Evolutionary conservation across 805 yeast genomes (phyloP).

Genomic region (Candida boleticola): DNA sequence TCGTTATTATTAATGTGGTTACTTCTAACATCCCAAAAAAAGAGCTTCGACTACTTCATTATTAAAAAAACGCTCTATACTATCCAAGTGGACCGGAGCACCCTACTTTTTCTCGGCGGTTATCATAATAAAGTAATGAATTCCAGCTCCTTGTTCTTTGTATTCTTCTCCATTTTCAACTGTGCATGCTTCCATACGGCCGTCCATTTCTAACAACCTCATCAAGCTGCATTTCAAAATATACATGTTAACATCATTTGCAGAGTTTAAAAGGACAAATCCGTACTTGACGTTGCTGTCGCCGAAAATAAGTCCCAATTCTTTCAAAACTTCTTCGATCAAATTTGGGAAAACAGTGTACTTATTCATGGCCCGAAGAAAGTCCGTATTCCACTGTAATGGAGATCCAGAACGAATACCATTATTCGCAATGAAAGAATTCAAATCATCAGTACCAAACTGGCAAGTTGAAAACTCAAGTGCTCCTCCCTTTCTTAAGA

Average conservation of each 20-base stretch:
- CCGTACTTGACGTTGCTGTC: conserved; percentile 29
- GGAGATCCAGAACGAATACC: neutral
- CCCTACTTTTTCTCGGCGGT: conserved; percentile 19
- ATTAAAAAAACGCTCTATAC: too few species aligned
- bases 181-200: conserved; percentile 26
- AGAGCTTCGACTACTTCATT: too few species aligned
- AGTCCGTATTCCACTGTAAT: neutral
- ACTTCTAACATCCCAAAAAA: too few species aligned
- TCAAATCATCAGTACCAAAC: conserved; percentile 10
- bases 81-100: neutral
- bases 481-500: conserved; percentile 33
- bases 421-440: neutral
- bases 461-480: conserved; percentile 30
- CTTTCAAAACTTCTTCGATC: conserved; percentile 19
- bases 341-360: conserved; percentile 24
- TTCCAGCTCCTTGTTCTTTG: conserved; percentile 12
- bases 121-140: conserved; percentile 25
- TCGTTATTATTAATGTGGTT: too few species aligned
- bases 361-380: conserved; percentile 8
- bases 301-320: conserved; percentile 29
- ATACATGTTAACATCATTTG: conserved; percentile 29
- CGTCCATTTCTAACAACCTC: conserved; percentile 30
- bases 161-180: conserved; percentile 15
- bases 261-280: conserved; percentile 25
- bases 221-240: conserved; percentile 27